These are phyloP conservation scores for Lathyrus sativus DNA, from an alignment of 306 rosid genomes.

Conservation along the genomic window DNA sequence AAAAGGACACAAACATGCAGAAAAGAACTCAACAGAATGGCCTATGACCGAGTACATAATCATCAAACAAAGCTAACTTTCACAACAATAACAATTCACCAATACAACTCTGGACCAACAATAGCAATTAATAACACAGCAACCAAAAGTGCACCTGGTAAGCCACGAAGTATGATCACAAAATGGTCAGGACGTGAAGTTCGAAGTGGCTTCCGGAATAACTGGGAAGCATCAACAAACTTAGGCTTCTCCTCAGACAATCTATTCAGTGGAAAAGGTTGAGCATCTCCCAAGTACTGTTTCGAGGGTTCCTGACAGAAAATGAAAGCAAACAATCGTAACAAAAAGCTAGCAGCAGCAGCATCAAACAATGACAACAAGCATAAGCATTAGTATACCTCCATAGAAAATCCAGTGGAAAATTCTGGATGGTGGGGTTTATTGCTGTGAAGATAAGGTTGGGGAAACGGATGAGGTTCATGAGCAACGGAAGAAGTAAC, in stretches of 20 bases:
- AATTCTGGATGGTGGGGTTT: conserved; percentile 53
- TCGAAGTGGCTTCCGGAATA: conserved; percentile 73
- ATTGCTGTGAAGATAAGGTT: conserved; percentile 50
- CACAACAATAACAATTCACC: not conserved
- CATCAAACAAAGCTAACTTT: conserved; percentile 5
- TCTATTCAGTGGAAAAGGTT: conserved; percentile 32
- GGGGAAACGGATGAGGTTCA: conserved; percentile 48
- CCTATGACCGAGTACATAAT: not conserved
- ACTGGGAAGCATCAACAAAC: conserved; percentile 48
- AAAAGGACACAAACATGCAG: conserved; percentile 29
- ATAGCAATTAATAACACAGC: not conserved
- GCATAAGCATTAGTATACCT: conserved; percentile 52
- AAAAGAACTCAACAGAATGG: conserved; percentile 21
- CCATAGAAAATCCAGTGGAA: conserved; percentile 50
- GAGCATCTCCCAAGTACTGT: conserved; percentile 42
- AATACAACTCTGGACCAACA: conserved; percentile 13
- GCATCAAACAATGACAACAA: not conserved
- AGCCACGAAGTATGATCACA: conserved; percentile 86
- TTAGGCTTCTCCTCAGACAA: conserved; percentile 41
- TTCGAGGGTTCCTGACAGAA: conserved; percentile 33
- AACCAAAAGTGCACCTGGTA: conserved; percentile 66
- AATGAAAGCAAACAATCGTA: not conserved
- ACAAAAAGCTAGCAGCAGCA: conserved; percentile 1
- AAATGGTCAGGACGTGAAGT: conserved; percentile 84
- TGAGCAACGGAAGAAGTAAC: conserved; percentile 50